A percentile compares a stretch with the other conserved stretches of the same genome.
Conservation (phyloP, 1,284 basidiomycete genomes). For the Phaffia rhodozyma region DNA sequence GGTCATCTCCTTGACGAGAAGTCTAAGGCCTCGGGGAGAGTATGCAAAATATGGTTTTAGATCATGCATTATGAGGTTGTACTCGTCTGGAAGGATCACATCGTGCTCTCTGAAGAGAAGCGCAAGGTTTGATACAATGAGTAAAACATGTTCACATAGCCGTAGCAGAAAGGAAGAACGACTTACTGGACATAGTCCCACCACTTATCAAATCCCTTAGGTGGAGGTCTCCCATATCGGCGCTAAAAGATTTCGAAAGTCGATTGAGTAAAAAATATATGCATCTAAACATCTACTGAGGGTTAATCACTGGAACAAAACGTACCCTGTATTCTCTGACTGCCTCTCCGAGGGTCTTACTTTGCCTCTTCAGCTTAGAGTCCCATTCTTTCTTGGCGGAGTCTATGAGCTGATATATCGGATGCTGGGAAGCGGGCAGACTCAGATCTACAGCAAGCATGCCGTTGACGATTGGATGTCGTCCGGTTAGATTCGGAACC, state of each 20-base stretch:
- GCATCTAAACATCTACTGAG: too few species aligned
- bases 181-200: slow-evolving; percentile 46
- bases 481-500: not conserved
- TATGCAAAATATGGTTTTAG: slow-evolving; percentile 36
- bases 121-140: not conserved
- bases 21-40: slow-evolving; percentile 26
- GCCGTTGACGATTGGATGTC: slow-evolving; percentile 22
- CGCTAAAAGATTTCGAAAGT: slow-evolving; percentile 9
- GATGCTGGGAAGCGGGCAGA: slow-evolving; percentile 33
- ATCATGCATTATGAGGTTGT: slow-evolving; percentile 32
- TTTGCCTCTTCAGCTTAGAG: slow-evolving; percentile 42
- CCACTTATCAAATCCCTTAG: slow-evolving; percentile 45
- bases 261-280: too few species aligned
- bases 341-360: slow-evolving; percentile 44
- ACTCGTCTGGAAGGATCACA: slow-evolving; percentile 37
- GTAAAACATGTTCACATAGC: not conserved
- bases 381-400: slow-evolving; percentile 43
- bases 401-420: slow-evolving; percentile 45
- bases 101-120: slow-evolving; percentile 35
- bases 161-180: not conserved
- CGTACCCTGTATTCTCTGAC: slow-evolving; percentile 45
- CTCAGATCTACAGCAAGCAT: slow-evolving; percentile 23
- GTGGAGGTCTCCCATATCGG: slow-evolving; percentile 35
- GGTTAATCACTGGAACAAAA: too few species aligned
- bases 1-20: not conserved